phyloP scores from a whole-genome alignment of 225 moss, liverwort and hornwort species.

The Bryum argenteum region DNA sequence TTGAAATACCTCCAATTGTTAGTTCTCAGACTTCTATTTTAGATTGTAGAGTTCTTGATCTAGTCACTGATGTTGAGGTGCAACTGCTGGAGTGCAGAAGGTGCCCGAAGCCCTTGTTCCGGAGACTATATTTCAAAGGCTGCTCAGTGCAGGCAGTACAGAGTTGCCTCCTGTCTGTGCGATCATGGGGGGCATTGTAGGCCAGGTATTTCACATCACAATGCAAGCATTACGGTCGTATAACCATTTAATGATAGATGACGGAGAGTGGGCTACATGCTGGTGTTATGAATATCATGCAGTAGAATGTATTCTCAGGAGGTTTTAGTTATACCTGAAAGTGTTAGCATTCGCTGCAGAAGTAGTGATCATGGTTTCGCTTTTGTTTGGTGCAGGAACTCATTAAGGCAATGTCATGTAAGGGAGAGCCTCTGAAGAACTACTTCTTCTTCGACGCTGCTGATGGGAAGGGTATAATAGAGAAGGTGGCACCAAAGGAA shows the following conservation, averaged over 20 bases:
- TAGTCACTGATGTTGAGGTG: conserved; percentile 17
- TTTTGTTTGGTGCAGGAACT: conserved; percentile 69
- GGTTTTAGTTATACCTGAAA: background rate
- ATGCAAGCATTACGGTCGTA: background rate
- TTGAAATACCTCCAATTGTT: background rate
- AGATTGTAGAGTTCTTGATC: background rate
- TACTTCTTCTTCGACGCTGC: conserved; percentile 82
- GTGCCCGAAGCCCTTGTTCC: conserved; percentile 56
- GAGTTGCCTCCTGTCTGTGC: conserved; percentile 94
- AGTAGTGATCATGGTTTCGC: conserved; percentile 7
- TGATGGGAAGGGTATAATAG: conserved; percentile 95
- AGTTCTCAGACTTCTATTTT: background rate
- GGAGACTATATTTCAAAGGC: conserved; percentile 57
- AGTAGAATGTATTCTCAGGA: background rate
- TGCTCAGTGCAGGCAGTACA: conserved; percentile 62
- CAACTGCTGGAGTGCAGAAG: conserved; percentile 47
- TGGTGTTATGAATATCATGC: background rate
- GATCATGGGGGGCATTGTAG: conserved; percentile 90
- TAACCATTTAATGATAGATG: background rate
- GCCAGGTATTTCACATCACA: conserved; percentile 70
- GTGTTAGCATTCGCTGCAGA: background rate
- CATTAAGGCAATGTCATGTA: conserved; percentile 85
- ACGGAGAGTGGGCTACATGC: background rate
- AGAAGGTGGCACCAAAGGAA: conserved; percentile 56
- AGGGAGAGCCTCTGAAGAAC: conserved; percentile 92